Conservation (phyloP, 2,329 filamentous ascomycete genomes). For the Arthroderma sp. region DNA sequence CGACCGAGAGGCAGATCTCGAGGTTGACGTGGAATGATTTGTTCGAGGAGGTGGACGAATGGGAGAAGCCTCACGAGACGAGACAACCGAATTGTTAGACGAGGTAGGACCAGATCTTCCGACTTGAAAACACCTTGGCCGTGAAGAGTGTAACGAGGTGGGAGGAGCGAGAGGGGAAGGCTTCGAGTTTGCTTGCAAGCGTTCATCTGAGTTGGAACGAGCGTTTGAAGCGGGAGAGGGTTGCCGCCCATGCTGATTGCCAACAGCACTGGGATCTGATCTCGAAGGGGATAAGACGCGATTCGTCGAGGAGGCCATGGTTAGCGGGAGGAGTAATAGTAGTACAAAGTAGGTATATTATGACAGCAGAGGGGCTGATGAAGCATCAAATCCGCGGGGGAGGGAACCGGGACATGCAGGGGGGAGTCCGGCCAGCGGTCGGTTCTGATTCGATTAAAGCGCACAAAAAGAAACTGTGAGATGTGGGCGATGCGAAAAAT, state of each 20-base stretch:
- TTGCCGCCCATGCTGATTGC: background rate
- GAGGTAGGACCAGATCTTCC: conserved; percentile 16
- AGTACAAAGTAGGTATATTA: background rate
- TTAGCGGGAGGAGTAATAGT: background rate
- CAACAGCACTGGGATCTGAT: conserved; percentile 1
- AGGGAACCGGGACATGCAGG: no score
- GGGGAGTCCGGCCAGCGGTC: no score
- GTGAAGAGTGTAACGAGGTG: conserved; percentile 5
- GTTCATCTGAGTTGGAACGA: conserved; percentile 1
- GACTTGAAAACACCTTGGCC: conserved; percentile 2
- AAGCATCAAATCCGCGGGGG: no score
- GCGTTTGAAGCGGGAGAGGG: conserved; percentile 6
- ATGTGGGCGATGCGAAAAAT: no score
- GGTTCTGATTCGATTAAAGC: no score
- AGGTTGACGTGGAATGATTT: conserved; percentile 19
- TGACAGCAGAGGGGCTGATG: no score
- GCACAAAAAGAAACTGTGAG: no score
- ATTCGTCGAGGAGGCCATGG: background rate
- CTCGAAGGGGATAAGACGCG: conserved; percentile 4
- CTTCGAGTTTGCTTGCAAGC: conserved; percentile 2
- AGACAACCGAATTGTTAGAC: conserved; percentile 31
- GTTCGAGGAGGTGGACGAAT: conserved; percentile 20
- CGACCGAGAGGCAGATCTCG: conserved; percentile 37
- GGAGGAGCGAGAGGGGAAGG: conserved; percentile 1
- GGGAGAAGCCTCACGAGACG: conserved; percentile 39